A percentile compares a stretch with the other conserved stretches of the same genome.
phyloP scores from a whole-genome alignment of 306 rosid genomes.

The Pachyrhizus erosus region DNA sequence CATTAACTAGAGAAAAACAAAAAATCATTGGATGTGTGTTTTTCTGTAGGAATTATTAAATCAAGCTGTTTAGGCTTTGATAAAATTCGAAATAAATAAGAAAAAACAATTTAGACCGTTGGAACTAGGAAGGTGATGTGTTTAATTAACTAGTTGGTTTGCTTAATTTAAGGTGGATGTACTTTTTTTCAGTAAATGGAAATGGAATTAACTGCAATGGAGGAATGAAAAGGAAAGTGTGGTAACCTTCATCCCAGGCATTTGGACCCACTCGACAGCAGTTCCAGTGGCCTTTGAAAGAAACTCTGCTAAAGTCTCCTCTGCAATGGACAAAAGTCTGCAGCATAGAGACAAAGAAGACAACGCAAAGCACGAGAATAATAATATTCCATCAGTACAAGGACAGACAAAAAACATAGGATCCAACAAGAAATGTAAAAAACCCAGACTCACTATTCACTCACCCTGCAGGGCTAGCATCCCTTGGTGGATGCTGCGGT shows the following conservation, averaged over 20 bases:
- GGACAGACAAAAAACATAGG: constrained; percentile 11
- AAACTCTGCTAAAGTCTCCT: constrained; percentile 99
- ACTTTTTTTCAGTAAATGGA: constrained; percentile 16
- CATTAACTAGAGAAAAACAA: background rate
- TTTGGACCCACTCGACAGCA: constrained; percentile 99
- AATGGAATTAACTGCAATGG: background rate
- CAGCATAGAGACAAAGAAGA: constrained; percentile 42
- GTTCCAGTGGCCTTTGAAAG: constrained; percentile 99
- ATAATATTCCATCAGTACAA: constrained; percentile 38
- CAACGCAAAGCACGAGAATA: constrained; percentile 39
- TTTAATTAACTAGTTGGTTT: constrained; percentile 42
- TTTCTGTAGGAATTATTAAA: background rate
- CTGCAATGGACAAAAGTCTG: constrained; percentile 99
- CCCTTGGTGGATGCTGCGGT: constrained; percentile 98
- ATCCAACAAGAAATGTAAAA: constrained; percentile 15
- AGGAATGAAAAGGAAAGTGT: constrained; percentile 17
- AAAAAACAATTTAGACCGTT: background rate
- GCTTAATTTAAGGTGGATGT: constrained; percentile 45
- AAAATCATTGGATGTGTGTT: background rate
- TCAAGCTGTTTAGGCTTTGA: background rate
- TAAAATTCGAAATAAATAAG: background rate
- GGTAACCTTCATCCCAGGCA: constrained; percentile 99
- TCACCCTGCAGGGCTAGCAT: constrained; percentile 99
- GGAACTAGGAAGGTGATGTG: background rate
- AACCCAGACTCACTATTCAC: constrained; percentile 48